Percentiles rank a stretch among this genome's conserved stretches.
Conservation (phyloP, 345 rosid species). For the Arabidopsis arenosa region DNA sequence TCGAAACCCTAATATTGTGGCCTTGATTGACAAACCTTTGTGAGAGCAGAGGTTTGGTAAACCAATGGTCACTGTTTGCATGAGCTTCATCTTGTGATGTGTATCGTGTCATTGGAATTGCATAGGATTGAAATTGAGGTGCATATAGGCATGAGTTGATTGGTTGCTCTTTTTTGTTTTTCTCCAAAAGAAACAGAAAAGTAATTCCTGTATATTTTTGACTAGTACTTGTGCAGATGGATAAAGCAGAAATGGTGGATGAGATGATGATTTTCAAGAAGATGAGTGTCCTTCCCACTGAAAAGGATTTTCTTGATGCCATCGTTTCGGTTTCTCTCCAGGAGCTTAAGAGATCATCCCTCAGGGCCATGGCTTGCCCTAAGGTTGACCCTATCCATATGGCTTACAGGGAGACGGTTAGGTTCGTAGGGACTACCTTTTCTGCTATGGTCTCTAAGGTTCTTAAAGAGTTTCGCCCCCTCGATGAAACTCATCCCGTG, state of each 20-base stretch:
- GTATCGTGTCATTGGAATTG: not conserved
- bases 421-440: too few species aligned
- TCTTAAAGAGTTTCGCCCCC: not conserved
- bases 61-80: not conserved
- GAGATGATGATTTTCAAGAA: not conserved
- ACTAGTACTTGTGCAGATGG: conserved; percentile 4
- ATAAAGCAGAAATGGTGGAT: not conserved
- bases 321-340: not conserved
- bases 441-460: not conserved
- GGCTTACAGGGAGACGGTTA: too few species aligned
- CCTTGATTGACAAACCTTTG: not conserved
- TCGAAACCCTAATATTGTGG: not conserved
- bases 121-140: not conserved
- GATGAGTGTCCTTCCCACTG: conserved; percentile 8
- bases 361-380: too few species aligned
- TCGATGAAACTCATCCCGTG: not conserved
- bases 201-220: not conserved
- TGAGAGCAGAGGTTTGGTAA: not conserved
- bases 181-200: not conserved
- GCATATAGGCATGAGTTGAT: not conserved
- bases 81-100: not conserved
- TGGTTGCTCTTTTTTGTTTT: not conserved
- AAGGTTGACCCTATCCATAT: too few species aligned
- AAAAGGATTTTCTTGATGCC: not conserved
- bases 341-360: not conserved